phyloP scores from a whole-genome alignment of 139 green algal species.

The Chlamydomonas sp. region DNA sequence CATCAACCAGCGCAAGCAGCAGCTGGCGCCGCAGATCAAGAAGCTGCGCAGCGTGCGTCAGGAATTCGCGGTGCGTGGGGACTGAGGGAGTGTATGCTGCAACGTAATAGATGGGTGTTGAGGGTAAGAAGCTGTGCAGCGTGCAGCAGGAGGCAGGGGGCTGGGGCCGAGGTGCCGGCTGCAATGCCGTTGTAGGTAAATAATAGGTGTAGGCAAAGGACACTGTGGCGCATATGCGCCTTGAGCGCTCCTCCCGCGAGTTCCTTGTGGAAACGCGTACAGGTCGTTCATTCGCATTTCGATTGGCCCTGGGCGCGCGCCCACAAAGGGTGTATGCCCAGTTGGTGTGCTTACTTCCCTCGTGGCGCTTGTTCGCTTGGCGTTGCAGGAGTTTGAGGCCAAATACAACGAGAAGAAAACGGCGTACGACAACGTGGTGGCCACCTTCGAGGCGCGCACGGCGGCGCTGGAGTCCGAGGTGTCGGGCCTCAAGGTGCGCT shows the following conservation, averaged over 20 bases:
- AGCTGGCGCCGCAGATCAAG: slow-evolving; percentile 57
- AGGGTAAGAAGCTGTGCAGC: no score
- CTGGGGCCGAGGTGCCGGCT: not conserved
- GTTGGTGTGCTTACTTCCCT: no score
- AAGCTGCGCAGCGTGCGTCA: slow-evolving; percentile 50
- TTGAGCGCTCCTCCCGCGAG: no score
- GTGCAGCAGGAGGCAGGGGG: no score
- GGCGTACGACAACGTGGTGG: slow-evolving; percentile 52
- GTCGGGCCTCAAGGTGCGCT: slow-evolving; percentile 19
- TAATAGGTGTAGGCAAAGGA: not conserved
- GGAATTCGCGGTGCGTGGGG: slow-evolving; percentile 33
- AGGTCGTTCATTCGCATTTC: no score
- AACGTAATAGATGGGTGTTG: not conserved
- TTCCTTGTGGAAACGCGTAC: no score
- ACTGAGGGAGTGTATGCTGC: not conserved
- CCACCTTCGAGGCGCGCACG: slow-evolving; percentile 39
- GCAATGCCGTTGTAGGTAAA: not conserved
- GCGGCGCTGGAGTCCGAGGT: slow-evolving; percentile 52
- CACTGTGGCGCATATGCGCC: no score
- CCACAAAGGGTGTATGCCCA: no score
- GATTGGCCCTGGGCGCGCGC: no score
- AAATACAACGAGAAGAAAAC: slow-evolving; percentile 46
- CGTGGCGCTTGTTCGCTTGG: no score
- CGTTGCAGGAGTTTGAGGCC: slow-evolving; percentile 50
- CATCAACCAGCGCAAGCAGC: slow-evolving; percentile 55